Evolutionary conservation across 495 filamentous ascomycete species (phyloP), one percentile per base, ranked within the genome.

Genomic region (Ramalina intermedia): DNA sequence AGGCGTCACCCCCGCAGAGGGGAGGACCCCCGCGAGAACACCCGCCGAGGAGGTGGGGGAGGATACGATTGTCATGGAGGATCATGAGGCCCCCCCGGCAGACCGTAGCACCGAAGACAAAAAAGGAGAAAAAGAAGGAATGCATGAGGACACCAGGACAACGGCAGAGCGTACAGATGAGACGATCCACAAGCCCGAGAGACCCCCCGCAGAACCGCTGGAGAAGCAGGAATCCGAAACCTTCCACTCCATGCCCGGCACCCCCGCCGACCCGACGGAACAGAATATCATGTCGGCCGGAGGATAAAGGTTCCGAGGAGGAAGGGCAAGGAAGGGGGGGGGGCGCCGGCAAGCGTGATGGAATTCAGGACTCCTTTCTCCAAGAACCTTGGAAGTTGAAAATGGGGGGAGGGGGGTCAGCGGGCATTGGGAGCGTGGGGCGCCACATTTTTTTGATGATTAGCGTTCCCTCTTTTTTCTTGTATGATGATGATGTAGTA

Each of bases 231-330:
- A 66, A 3, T 61, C 58, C 51, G 66, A 69, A 0, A 66, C 67
- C 18, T 70, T 68, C 51, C 80, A 64, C 71, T 84, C 65, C 58
- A 75, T 58, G 63, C 64, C 47, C 57, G 68, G 42, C 54, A 78
- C 43, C 68, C 74, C 17, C 63, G 68, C 47, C 70, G 78, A 63
- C 60, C 68, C 20, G 67, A 23, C 48, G 9, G 18, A 38, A 14
- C 48, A 9, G 6, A 17, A 13, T 2, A 8, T 4, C 7, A 33
- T 33, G 35, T 39, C n/a, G 3, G 5, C 16, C n/a, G 16, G 9
- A 21, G n/a, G 12, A 23, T 18, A 23, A n/a, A 38, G 12, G 16
- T 44, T 9, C 0, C 29, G 20, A 26, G 27, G 14, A 14, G 21
- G 18, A 13, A 41, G 27, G 18, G 0, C 23, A 47, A 36, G 52